A percentile compares a stretch with the other conserved stretches of the same genome.
These are phyloP conservation scores for Tephrocybe sp. DNA, from an alignment of 768 basidiomycete species.

Conservation along the genomic window DNA sequence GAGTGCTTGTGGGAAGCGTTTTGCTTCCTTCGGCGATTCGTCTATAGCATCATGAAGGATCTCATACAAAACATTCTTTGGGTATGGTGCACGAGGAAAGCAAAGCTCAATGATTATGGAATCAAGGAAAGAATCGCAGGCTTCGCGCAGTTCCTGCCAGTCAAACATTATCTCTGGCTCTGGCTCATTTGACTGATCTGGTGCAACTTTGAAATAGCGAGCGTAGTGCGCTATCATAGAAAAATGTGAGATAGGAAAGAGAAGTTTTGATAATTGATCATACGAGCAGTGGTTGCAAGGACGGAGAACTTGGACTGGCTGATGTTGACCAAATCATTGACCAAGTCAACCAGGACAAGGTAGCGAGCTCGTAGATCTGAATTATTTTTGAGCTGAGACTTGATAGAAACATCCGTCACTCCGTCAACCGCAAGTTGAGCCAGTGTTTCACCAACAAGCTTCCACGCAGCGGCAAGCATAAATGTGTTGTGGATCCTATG, in stretches of 20 bases:
- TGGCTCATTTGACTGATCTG: constrained; percentile 28
- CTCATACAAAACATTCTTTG: constrained; percentile 61
- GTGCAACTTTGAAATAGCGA: constrained; percentile 59
- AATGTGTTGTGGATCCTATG: constrained; percentile 80
- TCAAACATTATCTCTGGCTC: constrained; percentile 64
- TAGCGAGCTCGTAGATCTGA: constrained; percentile 52
- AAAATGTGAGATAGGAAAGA: neutral
- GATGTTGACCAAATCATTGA: constrained; percentile 55
- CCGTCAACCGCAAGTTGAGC: constrained; percentile 53
- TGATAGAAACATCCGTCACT: constrained; percentile 49
- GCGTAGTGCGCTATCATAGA: constrained; percentile 58
- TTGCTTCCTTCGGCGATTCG: constrained; percentile 70
- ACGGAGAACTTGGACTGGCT: constrained; percentile 65
- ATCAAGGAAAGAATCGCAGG: constrained; percentile 76
- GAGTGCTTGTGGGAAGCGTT: constrained; percentile 72
- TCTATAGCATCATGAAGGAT: constrained; percentile 70
- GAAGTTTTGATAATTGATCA: constrained; percentile 19
- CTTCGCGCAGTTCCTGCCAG: constrained; percentile 55
- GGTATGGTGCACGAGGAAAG: constrained; percentile 68
- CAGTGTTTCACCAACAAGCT: constrained; percentile 58
- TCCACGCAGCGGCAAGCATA: constrained; percentile 83
- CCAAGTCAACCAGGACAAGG: constrained; percentile 62
- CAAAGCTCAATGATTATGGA: constrained; percentile 82
- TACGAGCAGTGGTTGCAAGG: constrained; percentile 70
- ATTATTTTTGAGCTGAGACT: constrained; percentile 51